phyloP scores from a whole-genome alignment of 2,329 filamentous ascomycete genomes.

The Trichoderma pleuroti region DNA sequence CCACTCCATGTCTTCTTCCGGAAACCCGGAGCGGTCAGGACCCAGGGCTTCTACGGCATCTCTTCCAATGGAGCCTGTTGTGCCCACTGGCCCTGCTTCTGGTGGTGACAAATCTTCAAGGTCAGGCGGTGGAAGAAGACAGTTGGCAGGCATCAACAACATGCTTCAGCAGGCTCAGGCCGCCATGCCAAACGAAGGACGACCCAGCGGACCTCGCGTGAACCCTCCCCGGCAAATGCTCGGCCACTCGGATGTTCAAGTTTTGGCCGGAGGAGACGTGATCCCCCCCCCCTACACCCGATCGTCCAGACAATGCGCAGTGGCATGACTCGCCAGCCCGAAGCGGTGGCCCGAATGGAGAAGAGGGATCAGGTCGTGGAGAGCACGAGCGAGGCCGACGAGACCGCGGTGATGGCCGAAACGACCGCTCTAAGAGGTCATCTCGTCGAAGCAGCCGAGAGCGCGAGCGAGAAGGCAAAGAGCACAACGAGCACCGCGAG shows the following conservation, averaged over 20 bases:
- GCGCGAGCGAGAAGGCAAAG: constrained; percentile 46
- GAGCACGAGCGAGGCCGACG: constrained; percentile 44
- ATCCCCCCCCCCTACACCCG: constrained; percentile 43
- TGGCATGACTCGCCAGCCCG: constrained; percentile 35
- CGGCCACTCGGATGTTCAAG: constrained; percentile 54
- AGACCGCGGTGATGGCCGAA: constrained; percentile 42
- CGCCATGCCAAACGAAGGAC: constrained; percentile 38
- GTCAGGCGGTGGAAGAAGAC: constrained; percentile 44
- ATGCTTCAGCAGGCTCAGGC: constrained; percentile 51
- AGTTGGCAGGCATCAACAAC: constrained; percentile 58
- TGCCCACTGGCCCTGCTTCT: constrained; percentile 38
- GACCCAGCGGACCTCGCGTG: constrained; percentile 35
- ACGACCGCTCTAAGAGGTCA: constrained; percentile 39
- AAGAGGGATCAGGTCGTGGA: constrained; percentile 29
- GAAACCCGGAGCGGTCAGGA: constrained; percentile 33
- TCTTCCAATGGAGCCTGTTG: constrained; percentile 28
- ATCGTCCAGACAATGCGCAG: constrained; percentile 46
- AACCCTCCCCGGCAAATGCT: constrained; percentile 42
- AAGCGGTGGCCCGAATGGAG: constrained; percentile 29
- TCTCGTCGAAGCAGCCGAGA: constrained; percentile 51
- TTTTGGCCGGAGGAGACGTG: constrained; percentile 52
- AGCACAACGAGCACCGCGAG: constrained; percentile 45
- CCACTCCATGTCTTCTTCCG: constrained; percentile 30
- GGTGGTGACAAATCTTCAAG: constrained; percentile 34
- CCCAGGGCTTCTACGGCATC: constrained; percentile 27